Conservation (phyloP, 2,329 filamentous ascomycete species). For the Fusarium pseudonygamai region DNA sequence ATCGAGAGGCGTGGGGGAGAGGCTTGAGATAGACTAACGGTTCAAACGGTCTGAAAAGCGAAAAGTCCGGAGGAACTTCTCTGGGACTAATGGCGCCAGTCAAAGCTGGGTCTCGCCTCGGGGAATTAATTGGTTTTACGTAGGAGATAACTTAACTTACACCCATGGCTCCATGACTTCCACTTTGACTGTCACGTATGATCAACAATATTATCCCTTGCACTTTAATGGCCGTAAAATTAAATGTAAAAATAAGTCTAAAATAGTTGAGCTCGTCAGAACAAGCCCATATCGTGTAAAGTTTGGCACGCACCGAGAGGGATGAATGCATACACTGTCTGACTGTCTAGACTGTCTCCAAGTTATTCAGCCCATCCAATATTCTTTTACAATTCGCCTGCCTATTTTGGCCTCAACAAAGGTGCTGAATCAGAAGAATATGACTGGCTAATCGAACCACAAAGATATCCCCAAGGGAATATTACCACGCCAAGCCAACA, state of each 20-base stretch:
- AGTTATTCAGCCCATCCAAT: neutral
- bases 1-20: neutral
- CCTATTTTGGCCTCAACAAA: neutral
- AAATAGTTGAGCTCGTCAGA: neutral
- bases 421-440: neutral
- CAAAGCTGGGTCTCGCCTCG: neutral
- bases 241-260: neutral
- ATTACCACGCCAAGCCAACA: slow-evolving; percentile 10
- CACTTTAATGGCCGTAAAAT: neutral
- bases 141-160: neutral
- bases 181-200: neutral
- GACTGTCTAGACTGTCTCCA: neutral
- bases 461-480: neutral
- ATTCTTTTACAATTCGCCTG: neutral
- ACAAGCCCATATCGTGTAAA: neutral
- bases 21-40: neutral
- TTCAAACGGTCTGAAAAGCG: neutral
- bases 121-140: neutral
- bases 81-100: neutral
- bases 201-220: neutral
- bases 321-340: neutral
- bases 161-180: neutral
- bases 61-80: neutral
- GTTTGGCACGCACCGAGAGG: neutral
- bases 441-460: neutral